These are phyloP conservation scores for Cytospora piceae DNA, from an alignment of 2,329 filamentous ascomycete genomes.

Conservation along the genomic window DNA sequence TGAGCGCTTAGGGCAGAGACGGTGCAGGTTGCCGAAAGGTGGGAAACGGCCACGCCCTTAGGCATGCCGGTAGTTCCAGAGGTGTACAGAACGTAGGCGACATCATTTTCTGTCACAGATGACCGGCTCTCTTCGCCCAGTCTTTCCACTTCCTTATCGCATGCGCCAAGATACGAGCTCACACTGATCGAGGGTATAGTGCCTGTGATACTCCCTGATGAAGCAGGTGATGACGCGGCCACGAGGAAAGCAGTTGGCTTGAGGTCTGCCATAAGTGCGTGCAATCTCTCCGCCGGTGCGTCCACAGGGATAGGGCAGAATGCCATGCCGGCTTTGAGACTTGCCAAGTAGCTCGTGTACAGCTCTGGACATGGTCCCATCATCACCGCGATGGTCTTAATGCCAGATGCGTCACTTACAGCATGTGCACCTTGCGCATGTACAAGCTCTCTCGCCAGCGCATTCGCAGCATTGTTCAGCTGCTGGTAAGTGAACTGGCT, in stretches of 20 bases:
- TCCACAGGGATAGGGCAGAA: constrained; percentile 45
- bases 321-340: constrained; percentile 42
- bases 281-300: constrained; percentile 37
- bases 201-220: neutral
- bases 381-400: constrained; percentile 30
- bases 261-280: constrained; percentile 38
- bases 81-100: constrained; percentile 42
- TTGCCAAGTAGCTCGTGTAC: constrained; percentile 43
- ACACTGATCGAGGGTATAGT: constrained; percentile 19
- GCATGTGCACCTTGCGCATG: constrained; percentile 3
- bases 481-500: constrained; percentile 18
- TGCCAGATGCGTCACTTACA: neutral
- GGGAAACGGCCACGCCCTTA: constrained; percentile 40
- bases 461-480: constrained; percentile 16
- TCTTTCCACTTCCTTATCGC: constrained; percentile 18
- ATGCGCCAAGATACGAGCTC: neutral
- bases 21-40: constrained; percentile 37
- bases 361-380: constrained; percentile 39
- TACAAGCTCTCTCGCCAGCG: constrained; percentile 19
- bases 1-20: constrained; percentile 37
- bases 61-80: constrained; percentile 42
- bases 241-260: constrained; percentile 35
- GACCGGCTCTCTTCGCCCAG: neutral
- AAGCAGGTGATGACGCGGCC: constrained; percentile 6
- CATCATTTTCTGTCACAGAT: constrained; percentile 27